Base-by-base conservation (phyloP, 2,329 filamentous ascomycete genomes). In the Fusarium brachygibbosum region DNA sequence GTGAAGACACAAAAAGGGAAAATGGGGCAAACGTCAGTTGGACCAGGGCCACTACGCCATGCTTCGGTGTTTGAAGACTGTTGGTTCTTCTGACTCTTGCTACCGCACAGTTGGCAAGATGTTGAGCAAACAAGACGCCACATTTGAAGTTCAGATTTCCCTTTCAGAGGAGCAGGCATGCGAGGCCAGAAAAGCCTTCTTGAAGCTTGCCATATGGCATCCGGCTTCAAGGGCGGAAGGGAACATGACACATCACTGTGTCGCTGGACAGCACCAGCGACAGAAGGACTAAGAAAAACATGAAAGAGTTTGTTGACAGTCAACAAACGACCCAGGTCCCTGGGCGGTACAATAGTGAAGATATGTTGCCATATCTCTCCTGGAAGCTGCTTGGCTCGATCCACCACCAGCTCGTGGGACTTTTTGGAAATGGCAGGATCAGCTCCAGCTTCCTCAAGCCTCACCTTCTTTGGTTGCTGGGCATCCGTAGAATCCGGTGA, bases 111-210 rank as follows among this genome's bases (percentile, higher is more conserved):
- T 74, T 94, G 89, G 77, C 93, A 97, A 56, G 76, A 79, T 31
- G 76, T 81, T 48, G 87, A 86, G 77, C 88, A 89, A 35, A 88
- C 83, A 51, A 96, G 81, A 74, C 86, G 87, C 87, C 93, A 93
- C 91, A 94, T 94, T 41, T 90, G 87, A 68, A 92, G 82, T 78
- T 96, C 93, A 41, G 87, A 87, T 75, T 86, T 87, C 60, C 84
- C 85, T 53, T 82, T 81, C 50, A 95, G 82, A 29, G 92, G 92
- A 58, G 85, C 84, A 46, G 93, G 93, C 82, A 94, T 88, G 69
- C 86, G 85, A 28, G 88, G 88, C 81, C 87, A 87, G 77, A 88
- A 90, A 21, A 82, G 79, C 72, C 88, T 88, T 75, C 92, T 87
- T 72, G 92, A 91, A 69, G 84, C 82, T 76, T 86, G 86, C 92